A percentile compares a stretch with the other conserved stretches of the same genome.
Conservation (phyloP, 2,329 filamentous ascomycete genomes). For the Colletotrichum sp. region DNA sequence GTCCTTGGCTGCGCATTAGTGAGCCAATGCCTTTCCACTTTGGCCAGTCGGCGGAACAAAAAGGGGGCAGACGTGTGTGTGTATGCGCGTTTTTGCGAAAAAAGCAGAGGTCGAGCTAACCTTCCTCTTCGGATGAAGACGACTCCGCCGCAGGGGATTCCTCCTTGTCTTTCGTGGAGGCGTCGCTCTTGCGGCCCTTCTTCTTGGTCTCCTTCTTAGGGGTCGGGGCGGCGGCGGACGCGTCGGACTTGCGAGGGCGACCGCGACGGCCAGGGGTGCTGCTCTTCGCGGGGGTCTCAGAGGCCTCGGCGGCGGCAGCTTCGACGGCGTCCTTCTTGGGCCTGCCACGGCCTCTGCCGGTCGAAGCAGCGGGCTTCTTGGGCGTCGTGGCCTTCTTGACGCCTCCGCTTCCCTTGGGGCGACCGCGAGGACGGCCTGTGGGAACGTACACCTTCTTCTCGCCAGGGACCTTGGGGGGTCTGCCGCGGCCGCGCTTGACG, state of each 20-base stretch:
- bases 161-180: neutral
- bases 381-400: slow-evolving; percentile 29
- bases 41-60: neutral
- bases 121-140: slow-evolving; percentile 16
- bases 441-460: slow-evolving; percentile 41
- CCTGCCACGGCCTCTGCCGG: slow-evolving; percentile 30
- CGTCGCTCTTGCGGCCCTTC: slow-evolving; percentile 19
- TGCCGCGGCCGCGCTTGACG: slow-evolving; percentile 40
- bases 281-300: slow-evolving; percentile 1
- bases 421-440: slow-evolving; percentile 51
- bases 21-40: neutral
- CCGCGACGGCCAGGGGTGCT: slow-evolving; percentile 28
- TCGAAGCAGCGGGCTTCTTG: slow-evolving; percentile 5
- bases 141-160: neutral
- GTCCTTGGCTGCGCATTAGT: neutral
- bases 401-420: slow-evolving; percentile 46
- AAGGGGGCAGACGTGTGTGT: neutral
- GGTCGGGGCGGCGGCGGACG: slow-evolving; percentile 22
- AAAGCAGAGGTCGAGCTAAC: neutral
- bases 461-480: slow-evolving; percentile 43
- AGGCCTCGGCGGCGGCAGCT: neutral
- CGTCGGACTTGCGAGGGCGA: slow-evolving; percentile 35
- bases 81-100: neutral
- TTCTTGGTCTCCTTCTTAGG: slow-evolving; percentile 31
- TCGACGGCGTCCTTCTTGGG: slow-evolving; percentile 31